Conservation (phyloP, 164 flowering plant genomes). For the Umbilicus rupestris region DNA sequence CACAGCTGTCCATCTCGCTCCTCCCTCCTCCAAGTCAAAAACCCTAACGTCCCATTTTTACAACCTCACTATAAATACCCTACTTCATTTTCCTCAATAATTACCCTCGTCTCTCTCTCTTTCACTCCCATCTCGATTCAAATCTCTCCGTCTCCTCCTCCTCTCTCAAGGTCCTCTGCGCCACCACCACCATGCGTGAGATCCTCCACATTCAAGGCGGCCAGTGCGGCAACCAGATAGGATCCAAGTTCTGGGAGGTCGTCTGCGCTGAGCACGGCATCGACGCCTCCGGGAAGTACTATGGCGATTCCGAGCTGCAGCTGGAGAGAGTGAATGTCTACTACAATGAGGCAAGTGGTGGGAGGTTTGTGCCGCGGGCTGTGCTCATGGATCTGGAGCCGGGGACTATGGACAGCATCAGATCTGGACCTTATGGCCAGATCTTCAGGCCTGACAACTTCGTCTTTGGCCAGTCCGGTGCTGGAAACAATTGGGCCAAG, state of each 20-base stretch:
- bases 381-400: slow-evolving; percentile 7
- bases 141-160: neutral
- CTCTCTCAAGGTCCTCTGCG: neutral
- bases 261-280: slow-evolving; percentile 7
- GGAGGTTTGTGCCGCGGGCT: slow-evolving; percentile 1
- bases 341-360: slow-evolving; percentile 6
- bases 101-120: too few species aligned
- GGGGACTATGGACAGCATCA: slow-evolving; percentile 4
- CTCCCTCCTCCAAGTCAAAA: neutral
- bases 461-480: slow-evolving; percentile 2
- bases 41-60: neutral
- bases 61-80: neutral
- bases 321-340: slow-evolving; percentile 5
- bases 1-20: slow-evolving; percentile 4
- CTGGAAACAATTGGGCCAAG: slow-evolving; percentile 7
- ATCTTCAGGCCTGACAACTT: slow-evolving; percentile 3
- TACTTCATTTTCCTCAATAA: neutral
- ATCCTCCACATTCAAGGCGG: slow-evolving; percentile 8
- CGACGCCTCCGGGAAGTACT: slow-evolving; percentile 7
- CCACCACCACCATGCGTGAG: neutral
- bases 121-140: too few species aligned
- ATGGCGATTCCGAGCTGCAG: slow-evolving; percentile 1
- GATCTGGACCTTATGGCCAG: slow-evolving; percentile 8
- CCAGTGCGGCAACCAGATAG: slow-evolving; percentile 10
- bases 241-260: slow-evolving; percentile 7